Evolutionary conservation across 176 grass and related monocot genomes (phyloP).

Genomic region (Urochloa ruziziensis): DNA sequence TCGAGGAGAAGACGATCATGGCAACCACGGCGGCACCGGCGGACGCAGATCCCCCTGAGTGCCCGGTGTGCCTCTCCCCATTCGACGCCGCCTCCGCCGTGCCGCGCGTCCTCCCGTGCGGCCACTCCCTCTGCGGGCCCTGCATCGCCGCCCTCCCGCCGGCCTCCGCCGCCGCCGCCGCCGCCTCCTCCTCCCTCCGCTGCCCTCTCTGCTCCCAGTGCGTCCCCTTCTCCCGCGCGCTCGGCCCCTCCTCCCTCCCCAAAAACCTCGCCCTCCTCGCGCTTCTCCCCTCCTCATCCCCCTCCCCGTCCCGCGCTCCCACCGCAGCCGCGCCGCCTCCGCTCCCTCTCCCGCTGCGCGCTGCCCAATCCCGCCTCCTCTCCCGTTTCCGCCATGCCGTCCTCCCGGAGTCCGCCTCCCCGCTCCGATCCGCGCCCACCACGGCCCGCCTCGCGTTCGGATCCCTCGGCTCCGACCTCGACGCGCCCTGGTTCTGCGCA

Average conservation of each 20-base stretch:
- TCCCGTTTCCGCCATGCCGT: constrained; percentile 33
- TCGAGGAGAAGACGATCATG: constrained; percentile 20
- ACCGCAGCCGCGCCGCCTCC: background rate
- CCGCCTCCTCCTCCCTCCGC: constrained; percentile 49
- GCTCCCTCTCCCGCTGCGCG: constrained; percentile 36
- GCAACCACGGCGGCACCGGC: background rate
- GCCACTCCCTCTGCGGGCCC: constrained; percentile 71
- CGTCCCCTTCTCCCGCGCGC: constrained; percentile 63
- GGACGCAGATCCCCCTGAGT: constrained; percentile 61
- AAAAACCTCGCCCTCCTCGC: constrained; percentile 84
- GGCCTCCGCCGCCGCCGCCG: constrained; percentile 37
- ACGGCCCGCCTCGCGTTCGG: constrained; percentile 31
- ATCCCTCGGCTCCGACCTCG: constrained; percentile 43
- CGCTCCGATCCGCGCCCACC: constrained; percentile 4
- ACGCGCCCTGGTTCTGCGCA: constrained; percentile 25
- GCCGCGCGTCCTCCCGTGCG: constrained; percentile 80
- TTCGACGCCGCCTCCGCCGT: constrained; percentile 47
- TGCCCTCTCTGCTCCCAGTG: constrained; percentile 85
- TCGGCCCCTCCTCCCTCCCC: constrained; percentile 66
- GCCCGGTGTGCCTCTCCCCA: constrained; percentile 78
- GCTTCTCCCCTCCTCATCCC: constrained; percentile 27
- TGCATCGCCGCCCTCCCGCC: constrained; percentile 76
- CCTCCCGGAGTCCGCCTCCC: constrained; percentile 33
- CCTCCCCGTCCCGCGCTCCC: background rate
- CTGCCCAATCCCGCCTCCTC: constrained; percentile 27